Evolutionary conservation across 2,329 filamentous ascomycete genomes (phyloP), one percentile per base, ranked within the genome.

Genomic region (Macrophomina phaseolina): DNA sequence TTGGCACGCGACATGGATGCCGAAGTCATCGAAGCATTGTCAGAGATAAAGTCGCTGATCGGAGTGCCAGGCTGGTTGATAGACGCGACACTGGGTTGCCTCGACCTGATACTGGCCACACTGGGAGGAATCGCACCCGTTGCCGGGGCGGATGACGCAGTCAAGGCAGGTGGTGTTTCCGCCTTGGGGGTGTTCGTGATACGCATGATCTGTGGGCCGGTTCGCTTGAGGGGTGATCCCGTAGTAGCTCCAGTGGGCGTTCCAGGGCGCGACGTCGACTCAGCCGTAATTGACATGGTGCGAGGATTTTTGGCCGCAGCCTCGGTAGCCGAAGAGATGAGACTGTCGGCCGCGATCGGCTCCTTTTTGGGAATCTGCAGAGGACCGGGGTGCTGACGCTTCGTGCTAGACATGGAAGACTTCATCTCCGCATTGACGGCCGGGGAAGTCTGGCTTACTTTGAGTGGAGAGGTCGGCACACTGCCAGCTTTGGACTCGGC

Each of bases 1-100:
- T 84, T 91, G 16, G 91, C 87, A 51, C 91, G 86, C 14, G 91
- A 92, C 40, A 91, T 79, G 1, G 91, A 91, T 2, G 88, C 85
- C 16, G 91, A 94, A 4, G 92, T 84, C 28, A 93, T 82, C 0
- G 90, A 93, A 11, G 91, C 88, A 65, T 86, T 92, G 74, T 94
- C 91, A n/a, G 90, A 93, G 42, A 92, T 83, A 66, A 88, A 82
- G 73, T 94, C 91, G 73, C 90, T 93, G 1, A 81, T 86, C 0
- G 91, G 91, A 0, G 91, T 93, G 34, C 88, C 88, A n/a, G 91
- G 90, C 6, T 86, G 82, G 66, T 90, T 86, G 60, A 84, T 78
- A 1, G 87, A 88, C 7, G 86, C 84, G 12, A 89, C 76, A 67
- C 81, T 86, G 5, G 82, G 81, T 72, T 86, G 82, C 32, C 85